These are phyloP conservation scores for Diaporthe aspalathi DNA, from an alignment of 2,329 filamentous ascomycete species.

Conservation along the genomic window DNA sequence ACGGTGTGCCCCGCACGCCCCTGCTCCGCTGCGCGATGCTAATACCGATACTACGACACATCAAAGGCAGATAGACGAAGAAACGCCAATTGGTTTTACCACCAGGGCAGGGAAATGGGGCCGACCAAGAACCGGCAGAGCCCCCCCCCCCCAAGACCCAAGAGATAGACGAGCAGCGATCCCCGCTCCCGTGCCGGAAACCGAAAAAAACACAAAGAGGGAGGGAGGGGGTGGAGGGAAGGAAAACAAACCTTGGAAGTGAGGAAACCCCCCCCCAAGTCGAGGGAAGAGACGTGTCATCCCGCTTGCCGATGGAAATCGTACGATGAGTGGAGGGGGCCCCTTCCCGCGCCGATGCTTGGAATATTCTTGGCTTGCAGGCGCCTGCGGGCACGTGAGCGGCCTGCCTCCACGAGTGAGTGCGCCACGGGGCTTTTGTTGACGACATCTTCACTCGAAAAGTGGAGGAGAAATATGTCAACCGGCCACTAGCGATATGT, in stretches of 20 bases:
- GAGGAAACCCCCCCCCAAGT: too few relatives aligned
- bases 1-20: too few relatives aligned
- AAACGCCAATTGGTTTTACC: not conserved
- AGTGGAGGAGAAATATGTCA: not conserved
- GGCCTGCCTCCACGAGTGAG: not conserved
- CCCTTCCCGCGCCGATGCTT: conserved; percentile 25
- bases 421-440: not conserved
- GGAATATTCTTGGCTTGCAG: conserved; percentile 23
- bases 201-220: not conserved
- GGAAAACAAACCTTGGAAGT: too few relatives aligned
- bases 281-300: conserved; percentile 16
- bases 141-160: not conserved
- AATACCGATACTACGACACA: not conserved
- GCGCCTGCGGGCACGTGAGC: not conserved
- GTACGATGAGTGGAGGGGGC: not conserved
- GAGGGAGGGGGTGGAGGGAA: too few relatives aligned
- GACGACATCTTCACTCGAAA: not conserved
- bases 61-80: not conserved
- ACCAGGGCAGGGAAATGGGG: not conserved
- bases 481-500: not conserved
- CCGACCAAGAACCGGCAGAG: not conserved
- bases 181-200: not conserved
- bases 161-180: conserved; percentile 28
- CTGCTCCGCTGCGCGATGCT: not conserved
- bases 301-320: conserved; percentile 1